Evolutionary conservation across 83 land plant species (phyloP), one percentile per base, ranked within the genome.

Genomic region (Picea abies): DNA sequence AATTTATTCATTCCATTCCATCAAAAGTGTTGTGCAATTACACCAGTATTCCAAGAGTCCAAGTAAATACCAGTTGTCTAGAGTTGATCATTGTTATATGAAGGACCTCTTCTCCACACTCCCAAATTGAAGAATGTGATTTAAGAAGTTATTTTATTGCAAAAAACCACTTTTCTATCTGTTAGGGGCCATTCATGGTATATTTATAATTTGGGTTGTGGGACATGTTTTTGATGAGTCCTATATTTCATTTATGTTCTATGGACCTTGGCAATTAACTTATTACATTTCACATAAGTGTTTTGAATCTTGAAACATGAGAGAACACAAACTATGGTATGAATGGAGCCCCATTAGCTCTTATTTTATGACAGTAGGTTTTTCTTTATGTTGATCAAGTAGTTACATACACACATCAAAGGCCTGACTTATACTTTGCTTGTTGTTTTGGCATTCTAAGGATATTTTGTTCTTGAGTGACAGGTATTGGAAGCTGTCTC

Each of bases 401-500:
- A 22, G 15, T 52, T 20, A 7, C 20, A 41, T 20, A 25, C 25
- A 47, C 16, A 73, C 9, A 23, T 9, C 3, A 8, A 73, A 20
- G 44, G 3, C n/a, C 2, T 44, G 56, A 73, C 22, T 71, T n/a
- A 71, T 3, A 17, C 44, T 3, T 41, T 20, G 41, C n/a, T n/a
- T 72, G 26, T n/a, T 41, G 52, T 72, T 7, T 16, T 44, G n/a
- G 77, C 77, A 68, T 32, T 49, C 32, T 56, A 32, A 64, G 19
- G 20, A 82, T 78, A 60, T 76, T 77, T 44, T 62, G 26, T 49
- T 79, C 76, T 73, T 4, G 25, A 35, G 14, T 73, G 77, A 22
- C 81, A 98, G 99, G 91, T 98, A 98, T 72, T 98, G 99, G 99
- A 98, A 94, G 76, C 84, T 98, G 76, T 98, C 99, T 52, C 94